Conservation (phyloP, 208 protist species). For the Acanthamoeba triangularis region DNA sequence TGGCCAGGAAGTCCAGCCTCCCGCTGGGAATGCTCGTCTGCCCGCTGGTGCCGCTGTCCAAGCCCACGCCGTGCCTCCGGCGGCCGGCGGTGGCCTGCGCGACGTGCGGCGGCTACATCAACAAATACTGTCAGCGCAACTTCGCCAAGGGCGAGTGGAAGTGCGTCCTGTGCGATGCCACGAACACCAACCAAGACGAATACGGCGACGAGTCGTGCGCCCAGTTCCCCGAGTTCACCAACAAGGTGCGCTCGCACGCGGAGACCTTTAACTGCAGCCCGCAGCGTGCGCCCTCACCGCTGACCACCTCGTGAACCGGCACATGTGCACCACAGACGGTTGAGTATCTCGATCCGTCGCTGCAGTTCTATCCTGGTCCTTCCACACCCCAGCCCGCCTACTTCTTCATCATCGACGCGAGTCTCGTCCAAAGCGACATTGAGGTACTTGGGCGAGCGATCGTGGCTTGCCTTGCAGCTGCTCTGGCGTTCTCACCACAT, state of each 20-base stretch:
- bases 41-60: not conserved
- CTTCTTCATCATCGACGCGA: constrained; percentile 50
- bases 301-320: not conserved
- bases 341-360: constrained; percentile 47
- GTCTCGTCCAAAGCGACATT: constrained; percentile 25
- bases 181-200: constrained; percentile 48
- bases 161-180: constrained; percentile 27
- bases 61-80: not conserved
- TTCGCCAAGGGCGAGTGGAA: constrained; percentile 3
- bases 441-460: not conserved
- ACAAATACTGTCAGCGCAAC: constrained; percentile 44
- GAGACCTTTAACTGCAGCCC: too few relatives aligned
- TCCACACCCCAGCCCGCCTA: not conserved
- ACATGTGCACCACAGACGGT: not conserved
- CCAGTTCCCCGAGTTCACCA: constrained; percentile 58
- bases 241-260: not conserved
- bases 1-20: not conserved
- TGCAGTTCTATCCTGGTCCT: not conserved
- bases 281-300: not conserved
- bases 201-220: constrained; percentile 50
- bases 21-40: constrained; percentile 39
- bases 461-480: not conserved
- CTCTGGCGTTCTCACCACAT: not conserved
- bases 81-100: constrained; percentile 28
- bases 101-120: constrained; percentile 13